phyloP scores from a whole-genome alignment of 805 yeast species.

The Nakazawaea sp. region DNA sequence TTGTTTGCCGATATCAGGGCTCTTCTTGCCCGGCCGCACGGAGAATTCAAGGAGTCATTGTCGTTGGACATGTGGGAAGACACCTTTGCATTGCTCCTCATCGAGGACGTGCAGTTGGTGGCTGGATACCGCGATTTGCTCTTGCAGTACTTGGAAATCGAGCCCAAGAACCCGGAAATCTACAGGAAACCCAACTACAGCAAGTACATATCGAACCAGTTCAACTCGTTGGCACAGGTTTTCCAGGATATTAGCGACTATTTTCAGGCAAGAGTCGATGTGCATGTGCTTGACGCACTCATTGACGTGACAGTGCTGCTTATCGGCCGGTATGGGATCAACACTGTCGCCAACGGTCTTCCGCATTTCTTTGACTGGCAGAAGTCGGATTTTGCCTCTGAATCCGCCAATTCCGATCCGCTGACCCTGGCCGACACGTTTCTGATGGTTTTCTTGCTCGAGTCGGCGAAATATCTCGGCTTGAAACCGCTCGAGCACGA shows the following conservation, averaged over 20 bases:
- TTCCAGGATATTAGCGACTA: constrained; percentile 28
- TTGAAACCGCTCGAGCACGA: neutral
- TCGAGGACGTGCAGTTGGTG: neutral
- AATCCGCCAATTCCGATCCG: neutral
- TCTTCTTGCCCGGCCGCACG: constrained; percentile 14
- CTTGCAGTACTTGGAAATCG: constrained; percentile 6
- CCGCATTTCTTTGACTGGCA: constrained; percentile 42
- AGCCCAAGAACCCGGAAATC: constrained; percentile 5
- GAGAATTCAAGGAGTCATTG: constrained; percentile 11
- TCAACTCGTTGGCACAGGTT: constrained; percentile 33
- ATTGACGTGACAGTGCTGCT: constrained; percentile 14
- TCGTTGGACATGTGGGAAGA: constrained; percentile 13
- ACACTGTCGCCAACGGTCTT: constrained; percentile 36
- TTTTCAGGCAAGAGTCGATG: neutral
- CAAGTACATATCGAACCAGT: constrained; percentile 32
- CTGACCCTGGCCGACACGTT: constrained; percentile 23
- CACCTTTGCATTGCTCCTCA: constrained; percentile 4
- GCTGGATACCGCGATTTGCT: constrained; percentile 5
- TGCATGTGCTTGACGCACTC: neutral
- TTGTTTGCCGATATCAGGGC: constrained; percentile 20
- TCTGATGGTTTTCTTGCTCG: constrained; percentile 24
- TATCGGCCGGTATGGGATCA: constrained; percentile 34
- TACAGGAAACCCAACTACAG: constrained; percentile 31
- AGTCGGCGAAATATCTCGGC: constrained; percentile 11
- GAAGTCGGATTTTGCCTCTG: constrained; percentile 14